Percentiles rank a stretch among this genome's conserved stretches.
Evolutionary conservation across 441 rosid species (phyloP).

Genomic region (Jatropha podagrica): DNA sequence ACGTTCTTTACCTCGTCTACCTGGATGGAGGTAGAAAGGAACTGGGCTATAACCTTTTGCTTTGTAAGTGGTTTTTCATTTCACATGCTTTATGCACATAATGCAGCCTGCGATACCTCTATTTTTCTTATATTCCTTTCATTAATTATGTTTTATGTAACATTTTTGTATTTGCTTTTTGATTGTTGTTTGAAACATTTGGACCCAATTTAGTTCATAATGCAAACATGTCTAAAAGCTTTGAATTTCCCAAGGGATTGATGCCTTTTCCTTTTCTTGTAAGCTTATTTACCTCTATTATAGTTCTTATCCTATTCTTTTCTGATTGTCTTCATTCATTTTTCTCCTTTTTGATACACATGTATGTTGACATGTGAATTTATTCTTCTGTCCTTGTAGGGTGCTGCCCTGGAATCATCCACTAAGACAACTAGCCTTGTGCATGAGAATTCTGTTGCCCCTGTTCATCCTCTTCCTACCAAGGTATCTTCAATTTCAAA

Average conservation of each 20-base stretch:
- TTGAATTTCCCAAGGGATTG: background rate
- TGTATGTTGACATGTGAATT: constrained; percentile 4
- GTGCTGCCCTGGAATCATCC: constrained; percentile 27
- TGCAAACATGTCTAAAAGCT: background rate
- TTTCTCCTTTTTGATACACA: background rate
- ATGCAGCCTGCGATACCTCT: background rate
- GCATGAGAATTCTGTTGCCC: constrained; percentile 39
- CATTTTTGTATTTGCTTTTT: background rate
- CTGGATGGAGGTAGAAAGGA: background rate
- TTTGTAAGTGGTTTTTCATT: background rate
- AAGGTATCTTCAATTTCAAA: constrained; percentile 98
- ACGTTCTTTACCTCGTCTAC: background rate
- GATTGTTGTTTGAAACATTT: background rate
- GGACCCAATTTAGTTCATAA: background rate
- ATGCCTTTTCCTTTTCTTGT: background rate
- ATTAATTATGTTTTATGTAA: background rate
- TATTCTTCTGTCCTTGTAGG: constrained; percentile 21
- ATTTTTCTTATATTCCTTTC: background rate
- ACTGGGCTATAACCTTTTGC: background rate
- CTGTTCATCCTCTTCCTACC: constrained; percentile 54
- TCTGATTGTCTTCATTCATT: background rate
- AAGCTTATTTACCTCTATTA: background rate
- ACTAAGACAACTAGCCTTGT: constrained; percentile 37
- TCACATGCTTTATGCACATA: background rate
- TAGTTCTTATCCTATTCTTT: background rate